Evolutionary conservation across 768 basidiomycete genomes (phyloP).

Genomic region (Mrakia gelida): DNA sequence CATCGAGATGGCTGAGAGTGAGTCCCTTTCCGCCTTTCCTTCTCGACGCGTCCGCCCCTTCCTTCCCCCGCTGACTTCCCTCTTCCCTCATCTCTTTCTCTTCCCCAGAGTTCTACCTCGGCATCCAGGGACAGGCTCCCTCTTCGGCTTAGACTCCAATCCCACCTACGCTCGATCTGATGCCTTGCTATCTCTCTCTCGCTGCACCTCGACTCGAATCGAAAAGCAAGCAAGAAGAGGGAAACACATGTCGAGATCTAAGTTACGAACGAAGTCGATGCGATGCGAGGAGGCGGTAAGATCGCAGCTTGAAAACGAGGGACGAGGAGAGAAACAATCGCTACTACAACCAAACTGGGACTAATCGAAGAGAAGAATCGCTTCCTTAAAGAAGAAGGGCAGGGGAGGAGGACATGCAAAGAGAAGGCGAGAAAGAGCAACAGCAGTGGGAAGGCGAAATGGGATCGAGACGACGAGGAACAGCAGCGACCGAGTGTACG

Average conservation of each 20-base stretch:
- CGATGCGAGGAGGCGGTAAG: too few relatives aligned
- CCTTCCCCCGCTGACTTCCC: neutral
- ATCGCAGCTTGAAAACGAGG: too few relatives aligned
- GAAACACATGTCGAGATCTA: too few relatives aligned
- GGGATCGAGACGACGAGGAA: too few relatives aligned
- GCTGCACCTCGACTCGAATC: too few relatives aligned
- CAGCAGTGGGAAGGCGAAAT: neutral
- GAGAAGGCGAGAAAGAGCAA: neutral
- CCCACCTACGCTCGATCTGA: too few relatives aligned
- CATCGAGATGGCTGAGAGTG: slow-evolving; percentile 81
- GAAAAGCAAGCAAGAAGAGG: too few relatives aligned
- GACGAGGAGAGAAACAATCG: neutral
- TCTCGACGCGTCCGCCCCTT: neutral
- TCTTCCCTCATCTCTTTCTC: neutral
- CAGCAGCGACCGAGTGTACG: too few relatives aligned
- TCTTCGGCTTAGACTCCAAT: neutral
- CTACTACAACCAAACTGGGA: neutral
- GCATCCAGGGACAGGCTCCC: slow-evolving; percentile 3
- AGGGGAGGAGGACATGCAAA: neutral
- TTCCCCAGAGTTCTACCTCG: slow-evolving; percentile 13
- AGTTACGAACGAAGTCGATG: too few relatives aligned
- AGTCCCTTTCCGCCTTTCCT: slow-evolving; percentile 43
- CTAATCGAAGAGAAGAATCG: neutral
- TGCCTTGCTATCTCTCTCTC: too few relatives aligned
- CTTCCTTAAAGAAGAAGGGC: neutral